These are phyloP conservation scores for Lupinus albus DNA, from an alignment of 306 rosid genomes.

Conservation along the genomic window DNA sequence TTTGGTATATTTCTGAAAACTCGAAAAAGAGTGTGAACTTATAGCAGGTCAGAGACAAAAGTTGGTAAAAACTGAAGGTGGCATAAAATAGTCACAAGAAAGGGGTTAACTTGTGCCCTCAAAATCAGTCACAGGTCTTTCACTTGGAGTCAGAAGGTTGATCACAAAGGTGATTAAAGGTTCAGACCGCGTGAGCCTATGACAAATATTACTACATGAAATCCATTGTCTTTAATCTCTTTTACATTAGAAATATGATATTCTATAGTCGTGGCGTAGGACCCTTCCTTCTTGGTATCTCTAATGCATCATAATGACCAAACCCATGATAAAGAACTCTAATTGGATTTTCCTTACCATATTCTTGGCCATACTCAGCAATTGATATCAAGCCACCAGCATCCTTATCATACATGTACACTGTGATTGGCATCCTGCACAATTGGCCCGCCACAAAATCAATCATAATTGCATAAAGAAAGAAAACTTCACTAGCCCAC, in stretches of 20 bases:
- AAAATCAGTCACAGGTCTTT: too few species aligned
- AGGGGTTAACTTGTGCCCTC: too few species aligned
- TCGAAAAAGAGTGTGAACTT: too few species aligned
- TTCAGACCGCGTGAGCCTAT: too few species aligned
- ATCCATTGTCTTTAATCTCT: constrained; percentile 29
- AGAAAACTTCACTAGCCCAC: constrained; percentile 17
- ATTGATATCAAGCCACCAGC: constrained; percentile 87
- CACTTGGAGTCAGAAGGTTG: too few species aligned
- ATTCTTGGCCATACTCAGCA: constrained; percentile 94
- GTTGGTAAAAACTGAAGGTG: too few species aligned
- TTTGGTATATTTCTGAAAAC: too few species aligned
- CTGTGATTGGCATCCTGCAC: constrained; percentile 92
- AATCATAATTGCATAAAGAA: constrained; percentile 24
- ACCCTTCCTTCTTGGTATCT: constrained; percentile 57
- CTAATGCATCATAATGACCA: constrained; percentile 92
- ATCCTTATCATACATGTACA: constrained; percentile 80
- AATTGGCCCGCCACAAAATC: constrained; percentile 20
- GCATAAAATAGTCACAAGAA: too few species aligned
- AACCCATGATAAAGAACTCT: constrained; percentile 85
- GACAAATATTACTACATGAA: constrained; percentile 16
- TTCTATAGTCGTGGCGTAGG: constrained; percentile 57
- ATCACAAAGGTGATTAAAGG: too few species aligned
- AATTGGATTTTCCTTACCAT: constrained; percentile 75
- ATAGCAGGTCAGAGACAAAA: too few species aligned
- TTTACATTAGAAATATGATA: constrained; percentile 18